Conservation (phyloP, 768 basidiomycete species). For the Phylloporus rhodoxanthus region DNA sequence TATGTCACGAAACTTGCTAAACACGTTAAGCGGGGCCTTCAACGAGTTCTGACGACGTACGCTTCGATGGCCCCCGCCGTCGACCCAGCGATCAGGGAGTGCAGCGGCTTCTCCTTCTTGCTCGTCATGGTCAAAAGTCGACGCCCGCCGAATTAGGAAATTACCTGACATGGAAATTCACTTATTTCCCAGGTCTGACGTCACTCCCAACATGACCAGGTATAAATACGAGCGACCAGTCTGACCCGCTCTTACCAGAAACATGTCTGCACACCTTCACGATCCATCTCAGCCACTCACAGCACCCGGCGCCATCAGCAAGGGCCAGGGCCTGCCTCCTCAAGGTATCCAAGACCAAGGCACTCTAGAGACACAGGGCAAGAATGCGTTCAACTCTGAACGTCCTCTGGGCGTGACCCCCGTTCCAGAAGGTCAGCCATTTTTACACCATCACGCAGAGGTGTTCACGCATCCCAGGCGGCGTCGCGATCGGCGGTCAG, state of each 20-base stretch:
- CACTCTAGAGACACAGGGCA: neutral
- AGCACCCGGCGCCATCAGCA: constrained; percentile 9
- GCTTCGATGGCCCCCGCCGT: constrained; percentile 92
- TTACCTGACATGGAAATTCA: neutral
- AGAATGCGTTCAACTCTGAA: constrained; percentile 27
- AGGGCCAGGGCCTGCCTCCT: neutral
- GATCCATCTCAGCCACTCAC: constrained; percentile 45
- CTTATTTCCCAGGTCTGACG: constrained; percentile 1
- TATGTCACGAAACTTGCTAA: constrained; percentile 72
- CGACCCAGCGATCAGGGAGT: constrained; percentile 85
- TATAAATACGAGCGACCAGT: constrained; percentile 14
- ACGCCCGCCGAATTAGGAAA: constrained; percentile 3
- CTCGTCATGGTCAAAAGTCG: constrained; percentile 33
- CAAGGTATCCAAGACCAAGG: neutral
- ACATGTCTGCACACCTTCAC: constrained; percentile 36
- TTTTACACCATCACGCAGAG: neutral
- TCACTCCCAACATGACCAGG: constrained; percentile 4
- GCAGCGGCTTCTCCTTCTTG: constrained; percentile 75
- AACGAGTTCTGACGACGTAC: constrained; percentile 40
- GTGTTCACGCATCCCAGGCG: constrained; percentile 12
- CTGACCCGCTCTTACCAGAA: neutral
- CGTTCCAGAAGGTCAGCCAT: constrained; percentile 27
- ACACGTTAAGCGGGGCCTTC: constrained; percentile 27
- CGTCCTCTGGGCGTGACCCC: constrained; percentile 37
- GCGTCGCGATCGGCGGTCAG: constrained; percentile 25